Evolutionary conservation across 768 basidiomycete genomes (phyloP).

Genomic region (Lactifluus hygrophoroides): DNA sequence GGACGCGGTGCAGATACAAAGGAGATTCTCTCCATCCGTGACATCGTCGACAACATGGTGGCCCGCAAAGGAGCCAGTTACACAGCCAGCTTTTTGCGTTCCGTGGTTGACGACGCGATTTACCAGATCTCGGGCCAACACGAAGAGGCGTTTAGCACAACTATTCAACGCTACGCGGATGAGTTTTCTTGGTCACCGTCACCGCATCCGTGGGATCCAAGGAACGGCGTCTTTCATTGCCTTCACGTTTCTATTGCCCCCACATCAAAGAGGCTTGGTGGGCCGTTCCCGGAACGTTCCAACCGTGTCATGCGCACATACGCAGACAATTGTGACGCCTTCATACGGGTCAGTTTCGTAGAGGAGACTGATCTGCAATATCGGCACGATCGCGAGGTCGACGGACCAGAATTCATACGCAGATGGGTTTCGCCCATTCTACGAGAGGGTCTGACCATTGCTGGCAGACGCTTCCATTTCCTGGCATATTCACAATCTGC

Average conservation of each 20-base stretch:
- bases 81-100: slow-evolving; percentile 34
- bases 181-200: slow-evolving; percentile 13
- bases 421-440: slow-evolving; percentile 40
- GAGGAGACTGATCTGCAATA: slow-evolving; percentile 49
- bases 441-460: slow-evolving; percentile 42
- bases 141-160: slow-evolving; percentile 8
- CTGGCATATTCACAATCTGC: slow-evolving; percentile 71
- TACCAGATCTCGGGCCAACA: slow-evolving; percentile 4
- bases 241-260: slow-evolving; percentile 46
- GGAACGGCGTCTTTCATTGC: slow-evolving; percentile 32
- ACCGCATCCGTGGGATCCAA: not conserved
- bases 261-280: slow-evolving; percentile 42
- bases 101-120: slow-evolving; percentile 27
- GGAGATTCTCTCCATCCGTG: slow-evolving; percentile 41
- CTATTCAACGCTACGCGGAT: slow-evolving; percentile 25
- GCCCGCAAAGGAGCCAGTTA: slow-evolving; percentile 28
- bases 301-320: slow-evolving; percentile 55
- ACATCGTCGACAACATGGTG: slow-evolving; percentile 28
- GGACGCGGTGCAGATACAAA: slow-evolving; percentile 37
- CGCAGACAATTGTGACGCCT: slow-evolving; percentile 38
- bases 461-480: slow-evolving; percentile 48
- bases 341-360: slow-evolving; percentile 54
- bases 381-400: slow-evolving; percentile 48
- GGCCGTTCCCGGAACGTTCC: slow-evolving; percentile 50
- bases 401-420: slow-evolving; percentile 42